Evolutionary conservation across 106 monocot species (phyloP).

Genomic region (Ottelia alismoides): DNA sequence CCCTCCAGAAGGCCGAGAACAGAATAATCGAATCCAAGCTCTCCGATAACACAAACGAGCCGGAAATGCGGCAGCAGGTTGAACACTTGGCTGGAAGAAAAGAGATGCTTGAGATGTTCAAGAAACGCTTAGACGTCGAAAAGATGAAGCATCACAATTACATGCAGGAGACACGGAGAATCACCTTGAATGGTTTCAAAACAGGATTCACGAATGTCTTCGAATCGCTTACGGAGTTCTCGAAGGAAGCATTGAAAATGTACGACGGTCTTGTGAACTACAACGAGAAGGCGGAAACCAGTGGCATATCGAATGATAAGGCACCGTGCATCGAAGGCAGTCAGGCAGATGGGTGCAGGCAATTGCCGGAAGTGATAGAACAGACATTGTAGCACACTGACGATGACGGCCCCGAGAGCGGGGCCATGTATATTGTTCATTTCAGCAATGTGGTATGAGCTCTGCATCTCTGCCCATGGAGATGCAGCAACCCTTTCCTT

Average conservation of each 20-base stretch:
- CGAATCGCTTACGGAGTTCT: slow-evolving; percentile 59
- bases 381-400: no score
- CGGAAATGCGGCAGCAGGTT: slow-evolving; percentile 34
- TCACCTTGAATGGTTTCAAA: slow-evolving; percentile 68
- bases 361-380: no score
- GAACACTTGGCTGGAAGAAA: slow-evolving; percentile 56
- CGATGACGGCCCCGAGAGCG: no score
- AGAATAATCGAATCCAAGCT: slow-evolving; percentile 62
- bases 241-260: slow-evolving; percentile 42
- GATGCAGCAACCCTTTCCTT: no score
- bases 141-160: slow-evolving; percentile 65
- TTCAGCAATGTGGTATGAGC: no score
- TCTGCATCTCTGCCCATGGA: no score
- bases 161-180: slow-evolving; percentile 65
- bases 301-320: slow-evolving; percentile 18
- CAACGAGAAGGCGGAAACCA: slow-evolving; percentile 19
- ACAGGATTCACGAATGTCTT: slow-evolving; percentile 52
- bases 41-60: slow-evolving; percentile 40
- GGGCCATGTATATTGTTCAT: no score
- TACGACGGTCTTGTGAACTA: slow-evolving; percentile 42
- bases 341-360: no score
- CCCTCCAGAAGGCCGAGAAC: slow-evolving; percentile 62
- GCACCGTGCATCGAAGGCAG: slow-evolving; percentile 28
- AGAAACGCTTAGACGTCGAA: slow-evolving; percentile 54
- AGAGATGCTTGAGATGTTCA: slow-evolving; percentile 35